phyloP scores from a whole-genome alignment of 345 rosid species.

The Aquilaria malaccensis region DNA sequence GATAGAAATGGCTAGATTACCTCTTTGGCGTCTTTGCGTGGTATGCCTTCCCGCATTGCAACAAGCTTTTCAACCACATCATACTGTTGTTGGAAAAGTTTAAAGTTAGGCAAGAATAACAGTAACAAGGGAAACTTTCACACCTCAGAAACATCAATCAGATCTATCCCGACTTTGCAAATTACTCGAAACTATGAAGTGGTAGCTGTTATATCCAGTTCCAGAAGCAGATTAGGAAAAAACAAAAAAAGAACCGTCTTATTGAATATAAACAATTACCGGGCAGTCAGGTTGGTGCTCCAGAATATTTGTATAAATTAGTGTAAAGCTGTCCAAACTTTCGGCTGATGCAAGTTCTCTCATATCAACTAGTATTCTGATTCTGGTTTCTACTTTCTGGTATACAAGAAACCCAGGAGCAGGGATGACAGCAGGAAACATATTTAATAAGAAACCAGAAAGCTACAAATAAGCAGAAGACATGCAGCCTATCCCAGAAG shows the following conservation, averaged over 20 bases:
- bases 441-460: neutral
- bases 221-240: neutral
- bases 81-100: neutral
- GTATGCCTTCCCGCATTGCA: constrained; percentile 82
- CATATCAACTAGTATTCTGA: constrained; percentile 70
- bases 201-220: neutral
- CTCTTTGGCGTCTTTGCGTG: constrained; percentile 90
- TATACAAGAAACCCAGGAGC: constrained; percentile 9
- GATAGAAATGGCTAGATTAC: constrained; percentile 20
- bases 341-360: constrained; percentile 96
- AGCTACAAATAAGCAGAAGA: neutral
- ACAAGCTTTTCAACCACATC: constrained; percentile 88
- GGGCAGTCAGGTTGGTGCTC: constrained; percentile 95
- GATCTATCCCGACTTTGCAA: neutral
- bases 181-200: too few species aligned
- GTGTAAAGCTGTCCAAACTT: constrained; percentile 82
- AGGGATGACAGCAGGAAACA: neutral
- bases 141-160: neutral
- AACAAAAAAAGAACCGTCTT: constrained; percentile 10
- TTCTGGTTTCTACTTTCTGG: constrained; percentile 85
- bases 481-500: neutral
- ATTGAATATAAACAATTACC: constrained; percentile 29
- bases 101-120: neutral
- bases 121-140: neutral
- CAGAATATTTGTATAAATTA: constrained; percentile 77